Evolutionary conservation across 768 basidiomycete species (phyloP), one percentile per base, ranked within the genome.

Genomic region (Neoboletus subvelutipes): DNA sequence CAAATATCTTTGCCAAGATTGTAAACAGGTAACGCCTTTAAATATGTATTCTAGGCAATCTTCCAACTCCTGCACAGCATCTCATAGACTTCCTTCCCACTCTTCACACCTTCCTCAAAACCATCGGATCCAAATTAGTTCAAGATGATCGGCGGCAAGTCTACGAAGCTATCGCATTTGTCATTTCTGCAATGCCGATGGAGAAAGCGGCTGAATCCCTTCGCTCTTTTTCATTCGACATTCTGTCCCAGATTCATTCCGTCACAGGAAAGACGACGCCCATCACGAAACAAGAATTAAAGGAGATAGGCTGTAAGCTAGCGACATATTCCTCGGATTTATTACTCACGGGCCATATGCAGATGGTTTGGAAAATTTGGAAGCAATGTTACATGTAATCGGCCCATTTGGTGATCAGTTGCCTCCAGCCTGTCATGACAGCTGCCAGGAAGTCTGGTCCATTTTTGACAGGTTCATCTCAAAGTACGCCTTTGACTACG

Each of bases 1-100:
- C 75, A 96, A 94, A 70, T 98, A 91, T 73, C 80, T 99, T 59
- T 98, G 96, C 72, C 90, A 97, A 69, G 97, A 99, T 72, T 98
- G 97, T 76, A 93, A 88, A 77, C 78, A 82, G 77, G 93, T 92
- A 66, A 60, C 37, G 37, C 55, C 15, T 33, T 33, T 49, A 4
- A 43, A 48, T 39, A n/a, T 60, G 26, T 58, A 45, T 62, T 40
- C 55, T 50, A 48, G 11, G 53, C 51, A 5, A 42, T 33, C 22
- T 55, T 37, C 28, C 52, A 56, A 63, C 45, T 29, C 40, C 13
- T 20, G 13, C 51, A 22, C 69, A 94, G 87, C 95, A 98, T 72
- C 80, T 99, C 45, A 85, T 94, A 29, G 86, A 94, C 17, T 97
- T 94, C 76, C 75, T 99, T 28, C 91, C 95, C 0, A 92, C 93